Percentiles rank a stretch among this genome's conserved stretches.
phyloP scores from a whole-genome alignment of 768 basidiomycete genomes.

The Panellus pusillus region DNA sequence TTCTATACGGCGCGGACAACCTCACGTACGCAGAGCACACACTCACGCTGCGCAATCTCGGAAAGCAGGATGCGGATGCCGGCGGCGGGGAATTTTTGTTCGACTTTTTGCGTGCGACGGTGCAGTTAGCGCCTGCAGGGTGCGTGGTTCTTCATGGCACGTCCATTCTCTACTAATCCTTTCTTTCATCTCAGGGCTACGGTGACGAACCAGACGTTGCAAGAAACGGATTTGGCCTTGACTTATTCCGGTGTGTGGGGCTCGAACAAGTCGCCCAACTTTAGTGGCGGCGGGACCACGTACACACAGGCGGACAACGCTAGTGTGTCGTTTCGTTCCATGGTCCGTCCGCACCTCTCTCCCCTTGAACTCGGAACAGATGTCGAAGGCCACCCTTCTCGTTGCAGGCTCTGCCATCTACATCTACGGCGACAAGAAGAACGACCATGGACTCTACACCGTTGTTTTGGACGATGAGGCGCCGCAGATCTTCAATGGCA shows the following conservation, averaged over 20 bases:
- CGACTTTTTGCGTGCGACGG: conserved; percentile 41
- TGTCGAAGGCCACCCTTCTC: neutral
- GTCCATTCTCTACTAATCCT: neutral
- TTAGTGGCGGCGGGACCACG: conserved; percentile 45
- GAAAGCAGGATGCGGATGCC: conserved; percentile 33
- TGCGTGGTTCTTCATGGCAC: conserved; percentile 23
- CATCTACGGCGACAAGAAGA: conserved; percentile 50
- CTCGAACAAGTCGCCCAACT: conserved; percentile 42
- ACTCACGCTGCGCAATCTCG: conserved; percentile 42
- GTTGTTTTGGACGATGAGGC: conserved; percentile 38
- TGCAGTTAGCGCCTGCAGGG: conserved; percentile 47
- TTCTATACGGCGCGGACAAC: conserved; percentile 35
- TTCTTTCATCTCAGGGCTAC: conserved; percentile 32
- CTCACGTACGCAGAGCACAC: conserved; percentile 41
- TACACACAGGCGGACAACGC: conserved; percentile 44
- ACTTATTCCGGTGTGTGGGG: conserved; percentile 42
- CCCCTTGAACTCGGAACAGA: too few species aligned
- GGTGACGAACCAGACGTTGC: conserved; percentile 39
- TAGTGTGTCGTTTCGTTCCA: conserved; percentile 41
- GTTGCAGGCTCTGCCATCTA: conserved; percentile 42
- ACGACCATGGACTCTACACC: conserved; percentile 46
- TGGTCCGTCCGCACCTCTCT: conserved; percentile 26
- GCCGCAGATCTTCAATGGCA: conserved; percentile 36
- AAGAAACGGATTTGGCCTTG: conserved; percentile 41
- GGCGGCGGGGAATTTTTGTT: conserved; percentile 41